Evolutionary conservation across 352 stramenopile species (phyloP).

Genomic region (Phytophthora pluvialis): DNA sequence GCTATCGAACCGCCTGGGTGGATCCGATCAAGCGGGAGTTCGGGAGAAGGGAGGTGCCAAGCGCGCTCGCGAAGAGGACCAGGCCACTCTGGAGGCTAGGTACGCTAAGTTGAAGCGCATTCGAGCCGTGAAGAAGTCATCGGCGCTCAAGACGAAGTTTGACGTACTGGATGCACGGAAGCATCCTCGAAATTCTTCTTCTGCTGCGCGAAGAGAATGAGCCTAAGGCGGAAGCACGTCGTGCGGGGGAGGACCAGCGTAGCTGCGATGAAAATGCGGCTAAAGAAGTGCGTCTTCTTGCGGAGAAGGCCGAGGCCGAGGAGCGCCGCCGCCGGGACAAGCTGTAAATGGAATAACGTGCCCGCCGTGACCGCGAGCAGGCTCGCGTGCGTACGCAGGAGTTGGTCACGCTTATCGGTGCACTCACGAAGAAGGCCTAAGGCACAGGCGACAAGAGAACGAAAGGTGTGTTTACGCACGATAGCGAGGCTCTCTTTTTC

Average conservation of each 20-base stretch:
- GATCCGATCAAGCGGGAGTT: no score
- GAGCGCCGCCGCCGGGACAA: constrained; percentile 5
- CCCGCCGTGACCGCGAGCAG: neutral
- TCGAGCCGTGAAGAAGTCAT: no score
- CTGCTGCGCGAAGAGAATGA: constrained; percentile 13
- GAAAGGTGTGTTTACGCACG: no score
- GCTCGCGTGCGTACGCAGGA: neutral
- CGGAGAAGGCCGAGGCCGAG: neutral
- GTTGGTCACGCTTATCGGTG: neutral
- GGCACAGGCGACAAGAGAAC: no score
- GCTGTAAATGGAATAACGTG: constrained; percentile 1
- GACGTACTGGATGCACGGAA: neutral
- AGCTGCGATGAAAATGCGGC: neutral
- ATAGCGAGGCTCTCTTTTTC: no score
- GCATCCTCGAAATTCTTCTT: constrained; percentile 16
- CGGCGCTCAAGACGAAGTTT: no score
- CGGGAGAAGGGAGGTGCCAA: no score
- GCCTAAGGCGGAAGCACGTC: constrained; percentile 2
- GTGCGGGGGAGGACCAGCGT: neutral
- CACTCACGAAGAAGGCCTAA: neutral
- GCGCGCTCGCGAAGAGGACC: no score
- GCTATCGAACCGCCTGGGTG: no score
- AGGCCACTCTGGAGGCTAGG: no score
- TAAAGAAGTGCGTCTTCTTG: neutral
- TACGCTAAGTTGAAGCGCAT: no score